Conservation (phyloP, 1,284 basidiomycete genomes). For the Uromyces viciae-fabae region DNA sequence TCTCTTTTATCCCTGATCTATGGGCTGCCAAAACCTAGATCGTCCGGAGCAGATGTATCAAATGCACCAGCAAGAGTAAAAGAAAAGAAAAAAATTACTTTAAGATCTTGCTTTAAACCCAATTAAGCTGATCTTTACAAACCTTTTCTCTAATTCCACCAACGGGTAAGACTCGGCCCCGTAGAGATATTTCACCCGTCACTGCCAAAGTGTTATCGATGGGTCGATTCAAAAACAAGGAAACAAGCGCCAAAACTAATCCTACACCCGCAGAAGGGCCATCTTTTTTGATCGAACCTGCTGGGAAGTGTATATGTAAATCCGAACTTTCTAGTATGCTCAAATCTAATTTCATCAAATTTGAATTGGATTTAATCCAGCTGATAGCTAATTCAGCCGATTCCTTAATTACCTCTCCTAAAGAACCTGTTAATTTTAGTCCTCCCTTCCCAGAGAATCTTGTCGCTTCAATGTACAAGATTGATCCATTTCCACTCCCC, state of each 20-base stretch:
- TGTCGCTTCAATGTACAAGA: constrained; percentile 61
- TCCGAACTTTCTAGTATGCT: constrained; percentile 75
- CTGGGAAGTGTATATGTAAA: constrained; percentile 72
- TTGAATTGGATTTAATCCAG: constrained; percentile 77
- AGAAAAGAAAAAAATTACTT: not conserved
- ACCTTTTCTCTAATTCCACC: constrained; percentile 78
- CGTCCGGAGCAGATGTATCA: not conserved
- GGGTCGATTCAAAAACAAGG: constrained; percentile 69
- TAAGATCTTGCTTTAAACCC: not conserved
- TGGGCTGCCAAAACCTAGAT: constrained; percentile 70
- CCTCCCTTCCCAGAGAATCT: constrained; percentile 47
- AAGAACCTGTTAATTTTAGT: constrained; percentile 49
- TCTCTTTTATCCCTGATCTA: constrained; percentile 72
- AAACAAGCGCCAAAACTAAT: constrained; percentile 80
- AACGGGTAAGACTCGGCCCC: constrained; percentile 65
- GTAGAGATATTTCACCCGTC: constrained; percentile 75
- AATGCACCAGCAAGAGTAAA: not conserved
- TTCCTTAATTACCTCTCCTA: constrained; percentile 83
- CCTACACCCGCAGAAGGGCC: constrained; percentile 84
- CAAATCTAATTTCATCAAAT: constrained; percentile 66
- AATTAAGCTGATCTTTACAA: not conserved
- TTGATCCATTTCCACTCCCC: constrained; percentile 79
- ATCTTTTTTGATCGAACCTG: constrained; percentile 83
- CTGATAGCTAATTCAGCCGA: constrained; percentile 79
- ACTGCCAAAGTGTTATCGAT: constrained; percentile 70